These are phyloP conservation scores for Lepidopterella palustris DNA, from an alignment of 495 filamentous ascomycete species.

Conservation along the genomic window DNA sequence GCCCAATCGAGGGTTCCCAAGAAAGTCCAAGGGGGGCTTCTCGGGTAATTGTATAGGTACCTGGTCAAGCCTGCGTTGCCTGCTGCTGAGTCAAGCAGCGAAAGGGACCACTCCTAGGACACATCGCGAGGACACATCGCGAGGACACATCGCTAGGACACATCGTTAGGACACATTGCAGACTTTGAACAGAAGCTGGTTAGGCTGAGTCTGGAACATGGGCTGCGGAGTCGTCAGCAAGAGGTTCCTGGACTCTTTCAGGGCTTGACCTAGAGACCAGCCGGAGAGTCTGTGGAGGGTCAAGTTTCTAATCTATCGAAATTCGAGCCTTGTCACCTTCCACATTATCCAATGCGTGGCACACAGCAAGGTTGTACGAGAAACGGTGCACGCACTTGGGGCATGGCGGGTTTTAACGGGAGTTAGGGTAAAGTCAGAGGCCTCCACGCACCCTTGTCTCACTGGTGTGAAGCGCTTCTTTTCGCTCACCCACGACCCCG, in stretches of 20 bases:
- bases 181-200: background rate
- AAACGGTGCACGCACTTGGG: background rate
- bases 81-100: conserved; percentile 6
- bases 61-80: too few relatives aligned
- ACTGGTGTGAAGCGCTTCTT: background rate
- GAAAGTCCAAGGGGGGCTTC: background rate
- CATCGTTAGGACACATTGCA: background rate
- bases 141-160: background rate
- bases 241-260: background rate
- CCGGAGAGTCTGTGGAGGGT: too few relatives aligned
- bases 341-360: background rate
- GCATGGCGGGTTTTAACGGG: background rate
- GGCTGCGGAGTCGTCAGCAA: background rate
- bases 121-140: background rate
- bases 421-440: too few relatives aligned
- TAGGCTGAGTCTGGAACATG: conserved; percentile 1
- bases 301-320: background rate
- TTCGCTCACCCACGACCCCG: background rate
- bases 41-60: conserved; percentile 11
- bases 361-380: background rate
- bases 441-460: background rate
- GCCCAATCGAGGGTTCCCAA: conserved; percentile 11
- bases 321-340: background rate
- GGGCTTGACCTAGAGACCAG: too few relatives aligned
- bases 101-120: background rate